Evolutionary conservation across 495 filamentous ascomycete genomes (phyloP).

Genomic region (Aeminium ludgeri): DNA sequence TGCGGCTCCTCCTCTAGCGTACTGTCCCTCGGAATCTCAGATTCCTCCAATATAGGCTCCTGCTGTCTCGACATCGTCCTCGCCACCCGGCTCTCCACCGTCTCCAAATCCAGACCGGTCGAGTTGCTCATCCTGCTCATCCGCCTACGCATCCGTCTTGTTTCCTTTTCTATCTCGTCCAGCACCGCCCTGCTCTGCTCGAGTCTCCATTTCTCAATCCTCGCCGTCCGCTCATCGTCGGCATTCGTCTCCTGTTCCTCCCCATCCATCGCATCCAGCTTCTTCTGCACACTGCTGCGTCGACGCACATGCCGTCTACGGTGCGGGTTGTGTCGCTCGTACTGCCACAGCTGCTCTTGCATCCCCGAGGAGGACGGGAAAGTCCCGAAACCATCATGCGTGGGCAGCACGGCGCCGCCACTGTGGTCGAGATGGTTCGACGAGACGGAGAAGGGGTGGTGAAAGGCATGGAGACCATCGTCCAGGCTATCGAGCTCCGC

Average conservation of each 20-base stretch:
- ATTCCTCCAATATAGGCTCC: not conserved
- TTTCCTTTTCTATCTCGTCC: conserved; percentile 78
- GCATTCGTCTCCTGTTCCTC: conserved; percentile 37
- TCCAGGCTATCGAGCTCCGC: conserved; percentile 76
- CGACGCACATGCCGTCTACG: conserved; percentile 33
- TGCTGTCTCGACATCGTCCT: not conserved
- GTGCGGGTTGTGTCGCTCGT: conserved; percentile 63
- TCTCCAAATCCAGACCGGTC: conserved; percentile 16
- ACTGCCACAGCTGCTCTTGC: conserved; percentile 70
- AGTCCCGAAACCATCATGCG: conserved; percentile 79
- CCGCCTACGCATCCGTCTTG: conserved; percentile 36
- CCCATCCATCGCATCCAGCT: conserved; percentile 47
- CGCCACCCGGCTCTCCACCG: not conserved
- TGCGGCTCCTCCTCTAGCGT: not conserved
- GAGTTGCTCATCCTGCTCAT: conserved; percentile 27
- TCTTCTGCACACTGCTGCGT: conserved; percentile 43
- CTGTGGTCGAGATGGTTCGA: conserved; percentile 35
- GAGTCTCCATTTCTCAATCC: conserved; percentile 81
- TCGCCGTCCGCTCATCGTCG: conserved; percentile 50
- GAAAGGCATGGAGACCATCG: conserved; percentile 73
- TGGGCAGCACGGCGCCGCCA: conserved; percentile 52
- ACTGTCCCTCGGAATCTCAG: not conserved
- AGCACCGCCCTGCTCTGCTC: conserved; percentile 75
- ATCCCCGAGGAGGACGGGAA: conserved; percentile 43
- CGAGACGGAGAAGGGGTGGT: conserved; percentile 40